Conservation (phyloP, 805 yeast species). For the Cephaloascus fragrans region DNA sequence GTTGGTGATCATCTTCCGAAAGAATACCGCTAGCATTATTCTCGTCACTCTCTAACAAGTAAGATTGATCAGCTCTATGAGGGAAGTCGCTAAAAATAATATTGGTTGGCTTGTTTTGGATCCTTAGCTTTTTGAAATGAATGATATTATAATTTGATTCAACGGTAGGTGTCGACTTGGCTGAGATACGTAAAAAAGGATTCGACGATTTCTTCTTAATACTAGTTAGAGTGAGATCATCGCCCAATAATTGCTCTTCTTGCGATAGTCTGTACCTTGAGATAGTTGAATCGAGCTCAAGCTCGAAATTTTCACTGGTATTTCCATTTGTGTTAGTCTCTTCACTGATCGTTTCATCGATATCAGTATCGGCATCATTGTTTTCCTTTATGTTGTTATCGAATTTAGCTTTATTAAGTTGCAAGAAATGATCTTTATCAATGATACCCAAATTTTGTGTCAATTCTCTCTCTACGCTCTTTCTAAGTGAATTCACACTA, state of each 20-base stretch:
- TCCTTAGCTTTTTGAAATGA: neutral
- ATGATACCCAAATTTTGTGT: too few relatives aligned
- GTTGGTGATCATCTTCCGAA: neutral
- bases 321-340: too few relatives aligned
- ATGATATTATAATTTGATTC: neutral
- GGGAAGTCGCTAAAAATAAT: neutral
- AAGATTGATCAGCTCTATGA: neutral
- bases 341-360: too few relatives aligned
- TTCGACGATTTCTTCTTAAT: neutral
- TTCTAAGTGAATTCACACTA: too few relatives aligned
- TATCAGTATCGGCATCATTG: too few relatives aligned
- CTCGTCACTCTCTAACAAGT: too few relatives aligned
- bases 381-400: too few relatives aligned
- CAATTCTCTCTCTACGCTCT: too few relatives aligned
- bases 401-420: too few relatives aligned
- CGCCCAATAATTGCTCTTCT: neutral
- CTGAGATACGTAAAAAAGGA: neutral
- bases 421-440: too few relatives aligned
- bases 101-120: neutral
- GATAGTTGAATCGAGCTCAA: neutral
- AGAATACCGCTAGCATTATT: too few relatives aligned
- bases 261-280: neutral
- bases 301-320: neutral
- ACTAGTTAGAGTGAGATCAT: neutral
- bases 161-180: neutral